Evolutionary conservation across 495 filamentous ascomycete genomes (phyloP), one percentile per base, ranked within the genome.

Genomic region (Platismatia glauca): DNA sequence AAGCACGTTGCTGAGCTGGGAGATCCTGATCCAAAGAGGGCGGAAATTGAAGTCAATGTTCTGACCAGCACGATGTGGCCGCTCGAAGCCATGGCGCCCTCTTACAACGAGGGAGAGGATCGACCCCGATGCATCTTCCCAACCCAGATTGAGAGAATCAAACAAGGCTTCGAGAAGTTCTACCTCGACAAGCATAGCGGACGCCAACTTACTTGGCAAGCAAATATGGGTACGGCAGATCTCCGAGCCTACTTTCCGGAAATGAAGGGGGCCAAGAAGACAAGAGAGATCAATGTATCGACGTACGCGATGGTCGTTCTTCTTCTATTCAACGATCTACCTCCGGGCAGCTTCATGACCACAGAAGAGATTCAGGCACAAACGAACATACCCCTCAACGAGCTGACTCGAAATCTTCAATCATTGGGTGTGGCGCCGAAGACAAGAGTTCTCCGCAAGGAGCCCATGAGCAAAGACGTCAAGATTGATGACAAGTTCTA

Each of bases 51-150:
- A 48, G 86, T 96, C 74, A 88, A 86, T 62, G 85, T 97, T 48
- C 80, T 99, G 44, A 97, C 94, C 7, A 89, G 83, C 64, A 97
- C 93, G 58, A 91, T 90, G 71, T 99, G 94, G 94, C 94, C 94
- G 3, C 81, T 90, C 67, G 91, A 95, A 60, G 78, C 87, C 39
- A 92, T 96, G 86, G 83, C 85, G 15, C 76, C 72, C 74, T 77
- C 67, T n/a, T 62, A 65, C 16, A 76, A 74, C 53, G 81, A 84
- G 31, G 85, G 82, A 1, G 73, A 78, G 3, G 75, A 75, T 31
- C 72, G 79, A 13, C 70, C 79, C 6, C 67, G 70, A 18, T 87
- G 85, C 72, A 82, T 82, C 55, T 95, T 86, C 70, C 95, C 94
- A 2, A 74, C 80, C 1, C 84, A 87, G 55, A 83, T 99, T 63